These are phyloP conservation scores for Fusarium neocosmosporiellum DNA, from an alignment of 2,329 filamentous ascomycete genomes.

Conservation along the genomic window DNA sequence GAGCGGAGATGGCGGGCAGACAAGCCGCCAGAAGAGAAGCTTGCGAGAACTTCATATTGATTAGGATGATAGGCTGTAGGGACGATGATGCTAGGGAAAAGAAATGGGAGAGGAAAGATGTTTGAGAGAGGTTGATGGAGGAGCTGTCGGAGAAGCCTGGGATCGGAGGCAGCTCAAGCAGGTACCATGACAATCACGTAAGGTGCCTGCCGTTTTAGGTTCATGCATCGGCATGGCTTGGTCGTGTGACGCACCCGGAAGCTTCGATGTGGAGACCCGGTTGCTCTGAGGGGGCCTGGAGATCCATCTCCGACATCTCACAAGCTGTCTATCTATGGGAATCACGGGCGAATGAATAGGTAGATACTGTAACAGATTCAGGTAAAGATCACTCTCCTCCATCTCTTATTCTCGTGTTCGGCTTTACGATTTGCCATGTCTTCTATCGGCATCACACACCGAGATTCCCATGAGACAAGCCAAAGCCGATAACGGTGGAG, in stretches of 20 bases:
- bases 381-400: neutral
- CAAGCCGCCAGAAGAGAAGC: constrained; percentile 65
- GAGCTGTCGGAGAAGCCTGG: constrained; percentile 17
- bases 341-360: neutral
- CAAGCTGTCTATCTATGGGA: neutral
- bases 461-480: neutral
- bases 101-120: constrained; percentile 8
- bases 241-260: constrained; percentile 35
- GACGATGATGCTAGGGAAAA: neutral
- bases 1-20: constrained; percentile 65
- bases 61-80: neutral
- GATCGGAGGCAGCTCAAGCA: constrained; percentile 25
- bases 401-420: neutral
- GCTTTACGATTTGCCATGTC: neutral
- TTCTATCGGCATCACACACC: neutral
- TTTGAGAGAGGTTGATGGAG: constrained; percentile 22
- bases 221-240: constrained; percentile 22
- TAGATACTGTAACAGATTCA: neutral
- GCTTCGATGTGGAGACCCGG: constrained; percentile 32
- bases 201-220: constrained; percentile 37
- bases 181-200: constrained; percentile 39
- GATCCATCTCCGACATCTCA: neutral
- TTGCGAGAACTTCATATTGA: constrained; percentile 63
- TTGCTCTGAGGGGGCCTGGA: constrained; percentile 23
- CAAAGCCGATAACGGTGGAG: neutral